phyloP scores from a whole-genome alignment of 2,329 filamentous ascomycete genomes.

The Tolypocladium cylindrosporum region DNA sequence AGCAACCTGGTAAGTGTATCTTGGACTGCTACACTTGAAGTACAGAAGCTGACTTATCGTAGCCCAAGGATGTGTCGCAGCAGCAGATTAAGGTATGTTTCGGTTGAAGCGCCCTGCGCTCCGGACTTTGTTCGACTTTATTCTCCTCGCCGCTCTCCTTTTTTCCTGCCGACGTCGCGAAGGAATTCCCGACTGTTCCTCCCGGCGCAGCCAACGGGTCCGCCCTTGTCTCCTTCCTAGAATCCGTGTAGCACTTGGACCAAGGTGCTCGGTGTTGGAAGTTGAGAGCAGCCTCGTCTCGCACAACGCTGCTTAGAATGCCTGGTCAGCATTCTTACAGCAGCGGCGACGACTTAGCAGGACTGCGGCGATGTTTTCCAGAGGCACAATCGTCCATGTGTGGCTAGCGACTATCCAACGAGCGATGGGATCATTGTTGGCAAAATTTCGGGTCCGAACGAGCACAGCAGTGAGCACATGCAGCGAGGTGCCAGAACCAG shows the following conservation, averaged over 20 bases:
- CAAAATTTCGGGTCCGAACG: constrained; percentile 20
- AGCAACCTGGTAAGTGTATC: constrained; percentile 77
- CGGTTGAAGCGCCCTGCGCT: constrained; percentile 63
- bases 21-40: background rate
- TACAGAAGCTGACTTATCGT: constrained; percentile 11
- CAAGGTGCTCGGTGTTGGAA: constrained; percentile 29
- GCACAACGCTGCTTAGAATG: constrained; percentile 30
- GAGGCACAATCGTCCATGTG: constrained; percentile 1
- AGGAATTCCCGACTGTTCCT: constrained; percentile 2
- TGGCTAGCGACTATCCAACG: background rate
- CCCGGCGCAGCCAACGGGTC: background rate
- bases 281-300: constrained; percentile 50
- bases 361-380: constrained; percentile 11
- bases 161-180: constrained; percentile 18
- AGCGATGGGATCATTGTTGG: constrained; percentile 4
- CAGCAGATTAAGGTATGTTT: constrained; percentile 99
- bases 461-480: constrained; percentile 43
- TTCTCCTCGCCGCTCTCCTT: constrained; percentile 25
- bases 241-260: constrained; percentile 17
- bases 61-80: constrained; percentile 96
- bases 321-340: constrained; percentile 40
- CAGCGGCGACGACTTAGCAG: constrained; percentile 15
- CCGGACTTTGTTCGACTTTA: constrained; percentile 61
- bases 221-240: constrained; percentile 21
- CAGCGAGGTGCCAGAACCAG: background rate